Base-by-base conservation (phyloP, 202 grass and related monocot genomes). In the Panicum virgatum region DNA sequence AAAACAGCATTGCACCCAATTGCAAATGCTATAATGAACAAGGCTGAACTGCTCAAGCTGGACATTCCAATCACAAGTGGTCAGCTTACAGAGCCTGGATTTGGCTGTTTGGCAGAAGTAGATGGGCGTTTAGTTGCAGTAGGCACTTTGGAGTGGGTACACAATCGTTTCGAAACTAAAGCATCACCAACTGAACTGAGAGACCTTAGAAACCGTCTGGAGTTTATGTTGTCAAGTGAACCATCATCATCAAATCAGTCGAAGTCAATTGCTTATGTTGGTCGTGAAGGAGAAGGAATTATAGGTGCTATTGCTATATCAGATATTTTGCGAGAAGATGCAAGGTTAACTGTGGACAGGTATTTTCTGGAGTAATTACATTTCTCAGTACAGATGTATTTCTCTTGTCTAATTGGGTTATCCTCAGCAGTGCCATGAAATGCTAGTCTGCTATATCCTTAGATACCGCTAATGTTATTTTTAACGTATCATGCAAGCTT, bases 1-100 rank as follows among this genome's bases (percentile, higher is more conserved):
- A 95, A 90, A 77, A 95, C 92, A 78, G 92, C 92, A 75, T 84
- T 91, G 82, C 96, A 98, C 84, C 96, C 96, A 82, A 98, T 98
- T 81, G 96, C 96, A 30, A 91, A 88, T 82, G 96, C 96, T 84
- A 95, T 98, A 90, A 69, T 83, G 62, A 84, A 88, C 60, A 88
- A 98, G 88, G 92, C 96, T 66, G 85, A 91, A 82, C 77, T 77
- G 27, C 72, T 95, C 43, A 85, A 91, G 76, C 69, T 95, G 45
- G 90, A 91, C 73, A 86, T 98, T 72, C 91, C 89, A 63, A 72
- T 71, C 69, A 91, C 96, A 70, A 88, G 79, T 72, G 92, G 96
- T 43, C 92, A 95, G 68, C 79, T 98, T 69, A 95, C 92, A 82
- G 88, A 90, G 74, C 92, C 96, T 58, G 96, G 96, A 62, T 98